These are phyloP conservation scores for Ustilago curta DNA, from an alignment of 1,284 basidiomycete genomes.

Conservation along the genomic window DNA sequence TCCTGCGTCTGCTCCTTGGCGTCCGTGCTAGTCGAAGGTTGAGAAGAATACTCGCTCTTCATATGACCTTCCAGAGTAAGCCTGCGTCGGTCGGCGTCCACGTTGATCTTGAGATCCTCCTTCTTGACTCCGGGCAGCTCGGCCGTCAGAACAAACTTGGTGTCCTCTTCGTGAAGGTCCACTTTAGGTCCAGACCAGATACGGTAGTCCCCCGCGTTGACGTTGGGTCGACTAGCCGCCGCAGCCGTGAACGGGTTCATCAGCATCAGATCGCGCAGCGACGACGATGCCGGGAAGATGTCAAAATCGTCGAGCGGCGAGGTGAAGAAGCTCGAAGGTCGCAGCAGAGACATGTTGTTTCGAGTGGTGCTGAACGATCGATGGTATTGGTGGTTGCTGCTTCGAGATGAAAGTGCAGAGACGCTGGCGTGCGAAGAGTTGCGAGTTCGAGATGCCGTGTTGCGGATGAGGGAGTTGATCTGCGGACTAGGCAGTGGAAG, in stretches of 20 bases:
- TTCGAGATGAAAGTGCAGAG: slow-evolving; percentile 13
- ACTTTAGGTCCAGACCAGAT: slow-evolving; percentile 48
- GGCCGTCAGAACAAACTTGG: slow-evolving; percentile 45
- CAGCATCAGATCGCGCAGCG: slow-evolving; percentile 32
- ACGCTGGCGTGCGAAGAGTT: slow-evolving; percentile 18
- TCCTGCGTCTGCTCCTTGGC: too few species aligned
- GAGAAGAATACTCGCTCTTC: slow-evolving; percentile 43
- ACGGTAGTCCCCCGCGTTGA: slow-evolving; percentile 32
- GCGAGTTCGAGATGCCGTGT: slow-evolving; percentile 23
- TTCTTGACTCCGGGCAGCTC: slow-evolving; percentile 56
- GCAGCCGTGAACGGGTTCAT: slow-evolving; percentile 28
- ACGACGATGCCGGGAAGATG: slow-evolving; percentile 30
- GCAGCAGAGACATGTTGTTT: slow-evolving; percentile 44
- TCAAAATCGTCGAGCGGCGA: slow-evolving; percentile 51
- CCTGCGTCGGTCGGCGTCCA: slow-evolving; percentile 49
- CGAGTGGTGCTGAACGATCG: slow-evolving; percentile 22
- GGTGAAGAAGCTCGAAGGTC: slow-evolving; percentile 36
- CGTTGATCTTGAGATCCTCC: slow-evolving; percentile 54
- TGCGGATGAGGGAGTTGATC: slow-evolving; percentile 34
- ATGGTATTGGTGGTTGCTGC: background rate
- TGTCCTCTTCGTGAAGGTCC: slow-evolving; percentile 51
- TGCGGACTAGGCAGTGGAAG: slow-evolving; percentile 37
- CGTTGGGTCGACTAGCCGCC: slow-evolving; percentile 31
- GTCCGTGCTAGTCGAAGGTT: slow-evolving; percentile 9
- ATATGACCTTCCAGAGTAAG: slow-evolving; percentile 53